Base-by-base conservation (phyloP, 2,329 filamentous ascomycete genomes). In the Drechslera avenae region DNA sequence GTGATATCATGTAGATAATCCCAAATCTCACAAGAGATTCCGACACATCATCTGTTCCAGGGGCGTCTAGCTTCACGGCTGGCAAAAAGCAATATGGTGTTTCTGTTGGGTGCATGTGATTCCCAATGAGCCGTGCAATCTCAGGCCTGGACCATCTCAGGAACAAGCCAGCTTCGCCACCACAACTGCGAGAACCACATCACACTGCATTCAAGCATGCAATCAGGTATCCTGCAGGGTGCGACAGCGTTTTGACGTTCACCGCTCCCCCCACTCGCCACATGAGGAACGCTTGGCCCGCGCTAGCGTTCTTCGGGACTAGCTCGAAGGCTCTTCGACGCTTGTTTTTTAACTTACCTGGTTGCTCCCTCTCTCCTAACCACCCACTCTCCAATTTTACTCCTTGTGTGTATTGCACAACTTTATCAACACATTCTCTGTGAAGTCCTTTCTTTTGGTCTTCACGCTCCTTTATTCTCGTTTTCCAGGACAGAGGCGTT, bases 371-470 rank as follows among this genome's bases (percentile, higher is more conserved):
- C 54, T 56, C 64, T 60, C 60, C 58, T 59, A 54, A 56, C 41
- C 55, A 60, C 61, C 61, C 62, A 66, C 63, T 60, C 57, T 60
- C 54, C 53, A 62, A 63, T 63, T 56, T 56, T 63, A 60, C 53
- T 52, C 63, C n/a, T n/a, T 52, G 66, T 73, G 67, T 71, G 66
- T 64, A 50, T 52, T 59, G 52, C 63, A 63, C 66, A 55, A 59
- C 52, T 59, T 57, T 55, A 60, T 56, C 55, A 64, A 23, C 64
- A 66, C 66, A 61, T 56, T 65, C 50, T 60, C 58, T 64, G 68
- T 73, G 69, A 72, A 73, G 69, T 69, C 69, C 68, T 63, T 61
- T 68, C 69, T 65, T 73, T 74, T 73, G 69, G 71, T 62, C 71
- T 73, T 73, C 71, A 71, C 69, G 58, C 66, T 73, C 66, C 50